phyloP scores from a whole-genome alignment of 129 eudicot species.

The Lonicera japonica region DNA sequence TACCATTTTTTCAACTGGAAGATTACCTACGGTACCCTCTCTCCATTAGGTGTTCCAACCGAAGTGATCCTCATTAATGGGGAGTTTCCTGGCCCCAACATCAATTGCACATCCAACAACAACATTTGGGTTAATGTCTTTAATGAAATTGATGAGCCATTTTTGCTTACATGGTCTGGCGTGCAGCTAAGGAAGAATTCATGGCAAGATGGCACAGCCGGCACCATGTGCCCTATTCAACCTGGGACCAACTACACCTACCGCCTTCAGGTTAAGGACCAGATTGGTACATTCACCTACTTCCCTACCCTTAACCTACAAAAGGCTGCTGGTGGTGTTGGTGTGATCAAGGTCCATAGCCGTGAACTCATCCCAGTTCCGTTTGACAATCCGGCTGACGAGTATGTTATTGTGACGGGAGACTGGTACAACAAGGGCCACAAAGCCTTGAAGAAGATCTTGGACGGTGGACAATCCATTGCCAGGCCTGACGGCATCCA shows the following conservation, averaged over 20 bases:
- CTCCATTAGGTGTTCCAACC: constrained; percentile 42
- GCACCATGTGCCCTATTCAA: constrained; percentile 37
- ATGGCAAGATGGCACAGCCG: constrained; percentile 43
- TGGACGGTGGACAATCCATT: constrained; percentile 26
- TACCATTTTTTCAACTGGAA: constrained; percentile 33
- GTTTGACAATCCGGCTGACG: constrained; percentile 24
- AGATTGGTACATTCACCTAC: constrained; percentile 33
- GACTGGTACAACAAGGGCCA: constrained; percentile 43
- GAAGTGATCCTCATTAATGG: constrained; percentile 46
- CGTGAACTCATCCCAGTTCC: constrained; percentile 41
- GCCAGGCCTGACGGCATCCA: constrained; percentile 39
- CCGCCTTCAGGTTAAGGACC: constrained; percentile 41
- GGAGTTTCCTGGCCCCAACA: constrained; percentile 36
- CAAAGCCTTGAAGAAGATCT: constrained; percentile 11
- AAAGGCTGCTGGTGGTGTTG: constrained; percentile 36
- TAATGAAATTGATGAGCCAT: constrained; percentile 43
- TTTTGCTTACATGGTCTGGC: constrained; percentile 32
- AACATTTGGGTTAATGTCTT: constrained; percentile 35
- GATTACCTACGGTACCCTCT: constrained; percentile 28
- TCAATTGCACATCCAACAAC: constrained; percentile 42
- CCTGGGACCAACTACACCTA: constrained; percentile 49
- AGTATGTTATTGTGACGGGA: constrained; percentile 28
- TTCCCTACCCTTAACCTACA: constrained; percentile 34
- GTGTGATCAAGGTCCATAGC: constrained; percentile 24
- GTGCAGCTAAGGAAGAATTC: constrained; percentile 43